Percentiles rank a stretch among this genome's conserved stretches.
phyloP scores from a whole-genome alignment of 1,284 basidiomycete genomes.

The Agroathelia rolfsii region DNA sequence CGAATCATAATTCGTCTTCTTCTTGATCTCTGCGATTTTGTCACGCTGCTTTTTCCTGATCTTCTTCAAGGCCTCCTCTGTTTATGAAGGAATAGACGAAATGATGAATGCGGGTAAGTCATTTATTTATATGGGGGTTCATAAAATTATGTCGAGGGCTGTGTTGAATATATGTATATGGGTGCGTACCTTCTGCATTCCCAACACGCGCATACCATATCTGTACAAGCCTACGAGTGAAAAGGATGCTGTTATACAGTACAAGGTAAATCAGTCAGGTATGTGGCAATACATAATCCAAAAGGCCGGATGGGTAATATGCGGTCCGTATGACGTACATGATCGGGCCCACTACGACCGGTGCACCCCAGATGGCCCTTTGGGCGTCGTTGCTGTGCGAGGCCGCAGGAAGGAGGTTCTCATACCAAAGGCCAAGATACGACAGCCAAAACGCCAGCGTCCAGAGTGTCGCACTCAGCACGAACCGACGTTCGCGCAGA shows the following conservation, averaged over 20 bases:
- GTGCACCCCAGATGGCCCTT: conserved; percentile 37
- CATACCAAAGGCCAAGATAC: conserved; percentile 81
- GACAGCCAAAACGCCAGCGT: conserved; percentile 72
- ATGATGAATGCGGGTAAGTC: conserved; percentile 1
- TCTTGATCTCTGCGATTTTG: conserved; percentile 95
- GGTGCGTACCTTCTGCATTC: conserved; percentile 68
- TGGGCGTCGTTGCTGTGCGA: too few species aligned
- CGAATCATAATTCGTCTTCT: conserved; percentile 91
- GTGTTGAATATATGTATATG: too few species aligned
- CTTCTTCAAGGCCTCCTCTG: conserved; percentile 73
- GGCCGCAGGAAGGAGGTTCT: conserved; percentile 51
- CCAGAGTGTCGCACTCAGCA: conserved; percentile 75
- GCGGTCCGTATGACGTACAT: too few species aligned
- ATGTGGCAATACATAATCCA: conserved; percentile 2
- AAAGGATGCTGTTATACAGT: conserved; percentile 67
- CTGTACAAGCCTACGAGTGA: conserved; percentile 75
- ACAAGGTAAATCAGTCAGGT: conserved; percentile 8
- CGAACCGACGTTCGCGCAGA: conserved; percentile 74
- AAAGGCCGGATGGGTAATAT: conserved; percentile 1
- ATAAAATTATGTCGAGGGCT: neutral
- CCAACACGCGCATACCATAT: conserved; percentile 83
- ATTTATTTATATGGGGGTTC: neutral
- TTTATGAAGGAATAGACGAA: neutral
- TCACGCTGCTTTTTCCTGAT: conserved; percentile 75
- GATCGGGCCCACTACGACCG: conserved; percentile 68